Conservation (phyloP, 148 eudicot genomes). For the Drosera capensis region DNA sequence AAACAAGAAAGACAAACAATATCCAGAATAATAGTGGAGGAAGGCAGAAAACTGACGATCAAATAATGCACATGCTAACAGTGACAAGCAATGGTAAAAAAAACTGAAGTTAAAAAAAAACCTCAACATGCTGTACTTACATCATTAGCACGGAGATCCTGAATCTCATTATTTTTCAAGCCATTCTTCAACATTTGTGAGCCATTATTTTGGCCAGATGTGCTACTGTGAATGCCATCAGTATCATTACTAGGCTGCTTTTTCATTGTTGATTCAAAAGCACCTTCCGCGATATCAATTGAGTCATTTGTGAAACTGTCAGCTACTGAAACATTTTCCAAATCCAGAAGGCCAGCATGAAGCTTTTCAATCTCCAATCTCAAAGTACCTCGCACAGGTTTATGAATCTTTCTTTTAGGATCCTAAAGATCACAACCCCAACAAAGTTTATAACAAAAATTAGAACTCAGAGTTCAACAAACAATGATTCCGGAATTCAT, state of each 20-base stretch:
- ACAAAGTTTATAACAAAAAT: conserved; percentile 1
- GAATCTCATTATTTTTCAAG: conserved; percentile 29
- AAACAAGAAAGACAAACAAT: no score
- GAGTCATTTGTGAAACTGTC: conserved; percentile 48
- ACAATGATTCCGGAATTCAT: no score
- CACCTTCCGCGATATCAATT: conserved; percentile 32
- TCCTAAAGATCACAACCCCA: conserved; percentile 29
- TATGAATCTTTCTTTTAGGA: conserved; percentile 94
- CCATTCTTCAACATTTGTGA: conserved; percentile 51
- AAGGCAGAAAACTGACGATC: no score
- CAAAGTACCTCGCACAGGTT: conserved; percentile 91
- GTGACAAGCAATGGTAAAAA: background rate
- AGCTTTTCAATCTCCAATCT: conserved; percentile 91
- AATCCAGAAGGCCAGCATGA: conserved; percentile 58
- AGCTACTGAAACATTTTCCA: conserved; percentile 59
- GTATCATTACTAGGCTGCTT: conserved; percentile 31
- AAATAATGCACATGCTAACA: no score
- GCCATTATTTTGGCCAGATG: conserved; percentile 31
- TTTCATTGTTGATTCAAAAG: conserved; percentile 32
- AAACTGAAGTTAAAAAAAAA: background rate
- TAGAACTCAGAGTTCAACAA: background rate
- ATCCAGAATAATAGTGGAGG: no score
- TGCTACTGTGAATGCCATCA: conserved; percentile 27
- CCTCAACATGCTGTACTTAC: conserved; percentile 31
- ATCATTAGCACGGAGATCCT: conserved; percentile 30